Base-by-base conservation (phyloP, 805 yeast species). In the Wickerhamomyces pijperi region DNA sequence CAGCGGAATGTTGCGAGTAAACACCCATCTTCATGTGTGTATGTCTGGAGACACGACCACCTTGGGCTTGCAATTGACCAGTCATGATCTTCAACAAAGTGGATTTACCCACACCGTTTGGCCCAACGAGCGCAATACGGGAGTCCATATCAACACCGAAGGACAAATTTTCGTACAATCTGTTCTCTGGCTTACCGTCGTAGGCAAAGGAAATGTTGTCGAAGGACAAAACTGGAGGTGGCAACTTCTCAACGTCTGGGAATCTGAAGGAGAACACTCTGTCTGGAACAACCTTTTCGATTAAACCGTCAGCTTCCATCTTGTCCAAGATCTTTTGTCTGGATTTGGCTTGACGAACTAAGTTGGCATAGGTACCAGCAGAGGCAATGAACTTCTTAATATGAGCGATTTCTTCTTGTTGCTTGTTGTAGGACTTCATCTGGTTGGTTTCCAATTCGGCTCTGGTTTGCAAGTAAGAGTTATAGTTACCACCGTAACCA, bases 131-230 rank as follows among this genome's bases (percentile, higher is more conserved):
- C 34, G 98, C 97, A 58, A 90, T 79, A 70, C 98, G 82, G 32
- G 97, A 88, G 67, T 92, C 98, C 97, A 92, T 92, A 71, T 92
- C 98, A 43, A 92, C 88, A 81, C 98, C 98, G 53, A 92, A 92
- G 60, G 87, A 90, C 60, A 92, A 74, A 61, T 84, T 65, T 59
- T 83, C 86, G 67, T 92, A 92, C 56, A 92, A 72, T 65, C 87
- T 82, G 65, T 92, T 79, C 65, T 85, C 95, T 36, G 72, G 63
- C 23, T 75, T 75, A 53, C 82, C 90, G 52, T 84, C 83, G 67
- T 92, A 92, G 17, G 97, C 71, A 65, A 92, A 92, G 18, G 94
- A 78, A 58, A 92, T 94, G 55, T 82, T 88, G 63, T 90, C 97
- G 60, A 92, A 92, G 7, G 97, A 86, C 63, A 92, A 71, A 39